phyloP scores from a whole-genome alignment of 2,329 filamentous ascomycete species.

The Aureobasidium subglaciale region DNA sequence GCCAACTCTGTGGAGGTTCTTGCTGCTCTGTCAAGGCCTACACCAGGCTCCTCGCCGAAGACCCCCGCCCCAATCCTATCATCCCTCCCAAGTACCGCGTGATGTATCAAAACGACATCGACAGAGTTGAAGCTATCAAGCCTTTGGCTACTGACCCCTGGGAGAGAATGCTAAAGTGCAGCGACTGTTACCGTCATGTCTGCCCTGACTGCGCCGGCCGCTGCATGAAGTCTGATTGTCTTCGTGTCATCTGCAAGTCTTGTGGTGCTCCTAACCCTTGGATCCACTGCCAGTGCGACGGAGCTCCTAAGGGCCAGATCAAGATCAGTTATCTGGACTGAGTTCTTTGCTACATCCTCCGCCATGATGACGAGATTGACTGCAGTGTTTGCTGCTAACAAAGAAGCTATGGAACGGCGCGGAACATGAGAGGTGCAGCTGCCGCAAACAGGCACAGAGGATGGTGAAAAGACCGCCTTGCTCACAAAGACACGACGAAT shows the following conservation, averaged over 20 bases:
- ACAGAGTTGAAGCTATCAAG: background rate
- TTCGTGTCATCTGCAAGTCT: slow-evolving; percentile 6
- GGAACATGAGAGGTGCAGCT: no score
- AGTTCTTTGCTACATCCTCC: no score
- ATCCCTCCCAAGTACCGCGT: slow-evolving; percentile 6
- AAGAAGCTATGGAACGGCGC: no score
- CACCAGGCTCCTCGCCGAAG: slow-evolving; percentile 12
- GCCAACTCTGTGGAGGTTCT: slow-evolving; percentile 16
- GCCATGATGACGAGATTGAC: no score
- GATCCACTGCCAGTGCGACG: background rate
- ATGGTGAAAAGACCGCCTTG: no score
- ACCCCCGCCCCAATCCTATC: slow-evolving; percentile 7
- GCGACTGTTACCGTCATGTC: slow-evolving; percentile 18
- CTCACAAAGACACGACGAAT: no score
- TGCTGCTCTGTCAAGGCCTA: slow-evolving; percentile 17
- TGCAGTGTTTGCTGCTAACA: background rate
- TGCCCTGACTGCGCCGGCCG: slow-evolving; percentile 19
- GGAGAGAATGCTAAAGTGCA: slow-evolving; percentile 19
- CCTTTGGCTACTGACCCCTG: slow-evolving; percentile 19
- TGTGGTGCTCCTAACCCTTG: slow-evolving; percentile 6
- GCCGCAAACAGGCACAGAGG: no score
- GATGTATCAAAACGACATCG: background rate
- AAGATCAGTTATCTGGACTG: slow-evolving; percentile 1
- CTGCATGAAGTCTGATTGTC: slow-evolving; percentile 1
- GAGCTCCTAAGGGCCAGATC: background rate